phyloP scores from a whole-genome alignment of 1,284 basidiomycete genomes.

The Sanghuangporus sanghuang region DNA sequence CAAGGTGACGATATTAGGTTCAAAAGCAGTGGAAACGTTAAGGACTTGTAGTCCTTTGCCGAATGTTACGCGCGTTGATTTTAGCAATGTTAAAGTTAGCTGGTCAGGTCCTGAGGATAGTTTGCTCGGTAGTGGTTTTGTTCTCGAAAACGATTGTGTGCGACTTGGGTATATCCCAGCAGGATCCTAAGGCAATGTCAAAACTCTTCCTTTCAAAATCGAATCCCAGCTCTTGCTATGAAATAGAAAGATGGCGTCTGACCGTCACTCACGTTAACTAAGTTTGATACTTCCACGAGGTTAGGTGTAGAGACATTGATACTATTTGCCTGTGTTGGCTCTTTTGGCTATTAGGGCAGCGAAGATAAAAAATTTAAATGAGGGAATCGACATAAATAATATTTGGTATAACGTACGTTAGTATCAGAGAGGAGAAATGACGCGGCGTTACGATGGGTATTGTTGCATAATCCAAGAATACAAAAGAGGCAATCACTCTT shows the following conservation, averaged over 20 bases:
- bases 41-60: constrained; percentile 13
- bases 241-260: too few species aligned
- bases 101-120: not conserved
- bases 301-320: too few species aligned
- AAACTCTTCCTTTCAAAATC: not conserved
- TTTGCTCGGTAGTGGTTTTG: not conserved
- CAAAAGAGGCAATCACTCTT: constrained; percentile 4
- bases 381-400: too few species aligned
- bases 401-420: not conserved
- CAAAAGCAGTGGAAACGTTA: constrained; percentile 11
- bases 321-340: too few species aligned
- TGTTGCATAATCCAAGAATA: constrained; percentile 4
- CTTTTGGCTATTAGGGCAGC: too few species aligned
- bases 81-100: constrained; percentile 5
- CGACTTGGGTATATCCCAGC: not conserved
- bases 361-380: too few species aligned
- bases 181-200: not conserved
- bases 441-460: not conserved
- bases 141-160: not conserved
- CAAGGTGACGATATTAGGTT: constrained; percentile 4
- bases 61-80: constrained; percentile 12
- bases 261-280: too few species aligned
- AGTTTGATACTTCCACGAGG: too few species aligned
- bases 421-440: not conserved
- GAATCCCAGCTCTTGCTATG: too few species aligned